A percentile compares a stretch with the other conserved stretches of the same genome.
Conservation (phyloP, 1,284 basidiomycete species). For the Thelephora terrestris region DNA sequence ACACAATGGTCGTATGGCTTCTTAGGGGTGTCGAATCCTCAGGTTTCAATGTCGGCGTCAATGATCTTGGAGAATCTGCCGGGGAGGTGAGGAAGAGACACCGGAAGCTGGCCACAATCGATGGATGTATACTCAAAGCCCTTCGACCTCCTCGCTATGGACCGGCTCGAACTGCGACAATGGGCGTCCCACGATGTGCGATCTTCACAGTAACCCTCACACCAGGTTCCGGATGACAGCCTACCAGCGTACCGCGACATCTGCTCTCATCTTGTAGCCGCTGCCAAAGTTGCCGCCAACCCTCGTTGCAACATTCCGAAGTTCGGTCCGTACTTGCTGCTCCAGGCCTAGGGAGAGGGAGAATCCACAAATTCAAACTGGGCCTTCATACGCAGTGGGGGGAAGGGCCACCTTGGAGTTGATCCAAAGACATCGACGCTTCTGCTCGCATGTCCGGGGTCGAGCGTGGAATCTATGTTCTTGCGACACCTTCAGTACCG, state of each 20-base stretch:
- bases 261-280: slow-evolving; percentile 77
- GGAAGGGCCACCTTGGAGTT: slow-evolving; percentile 98
- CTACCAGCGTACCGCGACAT: slow-evolving; percentile 52
- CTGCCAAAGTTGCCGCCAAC: slow-evolving; percentile 77
- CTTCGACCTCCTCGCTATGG: no score
- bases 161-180: no score
- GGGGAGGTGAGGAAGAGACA: no score
- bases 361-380: slow-evolving; percentile 99
- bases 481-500: no score
- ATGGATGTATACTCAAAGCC: no score
- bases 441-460: slow-evolving; percentile 89
- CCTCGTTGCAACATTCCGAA: slow-evolving; percentile 81
- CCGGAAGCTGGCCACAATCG: no score
- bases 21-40: no score
- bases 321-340: slow-evolving; percentile 90
- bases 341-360: slow-evolving; percentile 94
- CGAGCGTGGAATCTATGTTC: slow-evolving; percentile 94
- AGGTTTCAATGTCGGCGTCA: no score
- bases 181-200: slow-evolving; percentile 44
- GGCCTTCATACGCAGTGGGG: slow-evolving; percentile 93
- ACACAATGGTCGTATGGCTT: no score
- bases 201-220: slow-evolving; percentile 34
- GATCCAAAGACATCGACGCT: slow-evolving; percentile 86
- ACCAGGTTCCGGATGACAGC: slow-evolving; percentile 16
- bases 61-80: no score